Evolutionary conservation across 176 grass and related monocot species (phyloP).

Genomic region (Triticum urartu): DNA sequence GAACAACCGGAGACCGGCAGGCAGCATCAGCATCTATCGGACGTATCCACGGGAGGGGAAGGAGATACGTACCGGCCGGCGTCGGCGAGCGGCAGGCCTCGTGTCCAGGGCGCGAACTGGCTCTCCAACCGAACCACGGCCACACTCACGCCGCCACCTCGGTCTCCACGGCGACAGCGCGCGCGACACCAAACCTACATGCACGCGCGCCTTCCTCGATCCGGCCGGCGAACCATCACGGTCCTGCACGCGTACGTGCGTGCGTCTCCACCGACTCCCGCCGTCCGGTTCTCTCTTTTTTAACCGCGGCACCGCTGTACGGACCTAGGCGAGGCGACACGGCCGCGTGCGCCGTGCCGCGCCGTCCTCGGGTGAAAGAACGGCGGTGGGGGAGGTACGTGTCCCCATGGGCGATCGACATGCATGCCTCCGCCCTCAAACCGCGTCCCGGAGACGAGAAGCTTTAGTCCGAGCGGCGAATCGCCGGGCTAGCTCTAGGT

Average conservation of each 20-base stretch:
- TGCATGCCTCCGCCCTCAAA: neutral
- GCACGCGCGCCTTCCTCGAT: neutral
- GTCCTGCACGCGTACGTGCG: neutral
- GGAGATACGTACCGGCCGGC: neutral
- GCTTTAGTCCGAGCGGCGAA: neutral
- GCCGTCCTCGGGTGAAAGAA: neutral
- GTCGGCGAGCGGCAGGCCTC: neutral
- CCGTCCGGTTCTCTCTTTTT: neutral
- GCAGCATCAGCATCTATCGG: constrained; percentile 28
- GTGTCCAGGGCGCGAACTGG: constrained; percentile 3
- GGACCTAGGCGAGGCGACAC: neutral
- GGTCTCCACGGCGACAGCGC: constrained; percentile 26
- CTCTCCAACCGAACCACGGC: no score
- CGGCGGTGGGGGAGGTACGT: neutral
- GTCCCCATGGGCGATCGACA: neutral
- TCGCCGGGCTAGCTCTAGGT: no score
- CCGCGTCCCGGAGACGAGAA: neutral
- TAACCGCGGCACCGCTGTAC: neutral
- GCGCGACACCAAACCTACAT: neutral
- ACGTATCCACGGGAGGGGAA: neutral
- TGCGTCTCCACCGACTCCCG: neutral
- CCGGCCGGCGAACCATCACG: neutral
- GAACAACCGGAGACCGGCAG: neutral
- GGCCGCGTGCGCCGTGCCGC: neutral
- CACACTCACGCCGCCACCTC: neutral